Conservation (phyloP, 257 asterid species). For the Jacaranda copaia region DNA sequence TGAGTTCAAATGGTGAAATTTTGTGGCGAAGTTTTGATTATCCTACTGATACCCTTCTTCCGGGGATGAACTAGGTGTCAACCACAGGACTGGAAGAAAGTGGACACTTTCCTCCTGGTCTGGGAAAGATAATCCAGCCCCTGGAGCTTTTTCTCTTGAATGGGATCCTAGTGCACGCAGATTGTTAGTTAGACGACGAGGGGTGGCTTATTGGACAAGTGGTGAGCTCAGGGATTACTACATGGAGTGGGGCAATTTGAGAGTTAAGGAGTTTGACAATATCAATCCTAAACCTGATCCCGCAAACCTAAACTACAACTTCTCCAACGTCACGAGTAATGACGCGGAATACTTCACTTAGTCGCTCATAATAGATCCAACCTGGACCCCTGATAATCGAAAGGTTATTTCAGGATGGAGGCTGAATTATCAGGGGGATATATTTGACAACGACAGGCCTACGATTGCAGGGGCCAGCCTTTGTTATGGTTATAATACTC, state of each 20-base stretch:
- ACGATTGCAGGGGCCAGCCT: background rate
- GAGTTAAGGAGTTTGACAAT: constrained; percentile 36
- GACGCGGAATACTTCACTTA: constrained; percentile 39
- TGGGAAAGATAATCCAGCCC: constrained; percentile 28
- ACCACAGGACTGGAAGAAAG: constrained; percentile 45
- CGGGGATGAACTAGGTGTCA: constrained; percentile 62
- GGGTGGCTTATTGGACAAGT: constrained; percentile 48
- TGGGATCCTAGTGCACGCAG: constrained; percentile 39
- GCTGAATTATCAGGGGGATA: constrained; percentile 30
- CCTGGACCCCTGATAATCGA: background rate
- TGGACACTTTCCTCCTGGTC: constrained; percentile 65
- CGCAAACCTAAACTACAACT: constrained; percentile 27
- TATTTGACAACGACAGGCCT: background rate
- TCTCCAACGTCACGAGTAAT: constrained; percentile 17
- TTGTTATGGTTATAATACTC: constrained; percentile 38
- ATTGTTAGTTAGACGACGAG: constrained; percentile 43
- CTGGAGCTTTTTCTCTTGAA: constrained; percentile 59
- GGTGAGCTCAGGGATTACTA: constrained; percentile 37
- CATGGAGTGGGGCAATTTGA: background rate
- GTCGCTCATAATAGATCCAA: background rate
- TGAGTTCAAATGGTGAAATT: constrained; percentile 10
- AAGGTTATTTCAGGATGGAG: constrained; percentile 37
- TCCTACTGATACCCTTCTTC: constrained; percentile 62
- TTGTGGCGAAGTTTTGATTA: constrained; percentile 67
- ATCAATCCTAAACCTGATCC: background rate